phyloP scores from a whole-genome alignment of 768 basidiomycete species.

The Asterophora parasitica region DNA sequence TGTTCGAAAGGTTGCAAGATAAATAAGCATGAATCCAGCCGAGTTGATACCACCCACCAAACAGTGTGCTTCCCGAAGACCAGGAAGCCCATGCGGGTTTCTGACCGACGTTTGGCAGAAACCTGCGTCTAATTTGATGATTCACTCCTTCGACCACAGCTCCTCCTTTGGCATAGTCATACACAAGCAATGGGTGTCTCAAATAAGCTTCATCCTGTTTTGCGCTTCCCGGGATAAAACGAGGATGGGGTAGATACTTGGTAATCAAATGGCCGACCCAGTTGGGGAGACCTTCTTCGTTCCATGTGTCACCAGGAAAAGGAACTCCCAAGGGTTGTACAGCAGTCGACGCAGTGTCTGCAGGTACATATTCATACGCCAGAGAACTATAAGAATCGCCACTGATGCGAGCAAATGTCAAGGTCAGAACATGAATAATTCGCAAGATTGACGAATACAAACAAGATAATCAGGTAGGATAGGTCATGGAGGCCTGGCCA shows the following conservation, averaged over 20 bases:
- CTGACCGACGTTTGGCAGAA: constrained; percentile 33
- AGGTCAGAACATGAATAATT: neutral
- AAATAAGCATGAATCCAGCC: neutral
- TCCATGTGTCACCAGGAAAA: constrained; percentile 47
- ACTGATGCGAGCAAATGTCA: constrained; percentile 27
- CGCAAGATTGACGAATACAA: constrained; percentile 18
- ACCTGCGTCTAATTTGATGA: constrained; percentile 34
- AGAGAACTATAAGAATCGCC: constrained; percentile 59
- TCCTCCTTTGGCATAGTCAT: constrained; percentile 56
- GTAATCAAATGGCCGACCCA: constrained; percentile 61
- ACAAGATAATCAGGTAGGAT: constrained; percentile 51
- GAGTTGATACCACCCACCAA: constrained; percentile 31
- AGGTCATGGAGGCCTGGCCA: constrained; percentile 44
- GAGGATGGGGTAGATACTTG: constrained; percentile 33
- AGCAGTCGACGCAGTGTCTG: constrained; percentile 29
- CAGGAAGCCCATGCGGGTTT: constrained; percentile 36
- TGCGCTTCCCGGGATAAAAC: constrained; percentile 24
- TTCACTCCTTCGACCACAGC: constrained; percentile 37
- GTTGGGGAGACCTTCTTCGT: constrained; percentile 45
- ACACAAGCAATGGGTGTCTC: constrained; percentile 40
- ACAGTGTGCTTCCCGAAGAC: constrained; percentile 39
- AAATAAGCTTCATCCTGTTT: constrained; percentile 28
- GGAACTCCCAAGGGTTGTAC: constrained; percentile 42
- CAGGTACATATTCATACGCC: constrained; percentile 19
- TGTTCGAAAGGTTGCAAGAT: constrained; percentile 18